Conservation (phyloP, 2,329 filamentous ascomycete genomes). For the Leptographium wingfieldii region DNA sequence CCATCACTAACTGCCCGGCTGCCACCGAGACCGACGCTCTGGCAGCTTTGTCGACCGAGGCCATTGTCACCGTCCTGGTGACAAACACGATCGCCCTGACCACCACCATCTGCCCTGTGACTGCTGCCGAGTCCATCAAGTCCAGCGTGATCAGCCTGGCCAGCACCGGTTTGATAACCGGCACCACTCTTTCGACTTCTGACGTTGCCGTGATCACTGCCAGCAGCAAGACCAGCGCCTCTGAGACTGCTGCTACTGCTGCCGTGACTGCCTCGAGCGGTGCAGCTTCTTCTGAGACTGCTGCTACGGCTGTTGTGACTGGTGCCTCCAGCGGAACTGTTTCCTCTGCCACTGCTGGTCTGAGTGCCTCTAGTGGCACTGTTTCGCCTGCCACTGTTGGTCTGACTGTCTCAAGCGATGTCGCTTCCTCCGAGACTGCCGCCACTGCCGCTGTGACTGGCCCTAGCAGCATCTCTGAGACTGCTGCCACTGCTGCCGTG, state of each 20-base stretch:
- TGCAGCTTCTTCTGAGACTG: not conserved
- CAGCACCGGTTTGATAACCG: constrained; percentile 21
- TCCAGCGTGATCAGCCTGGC: constrained; percentile 21
- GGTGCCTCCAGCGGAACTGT: too few relatives aligned
- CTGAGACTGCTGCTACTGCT: not conserved
- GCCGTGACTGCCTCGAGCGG: not conserved
- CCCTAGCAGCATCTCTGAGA: not conserved
- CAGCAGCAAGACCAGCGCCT: not conserved
- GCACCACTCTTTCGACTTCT: constrained; percentile 25
- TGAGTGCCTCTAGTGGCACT: not conserved
- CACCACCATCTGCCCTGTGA: constrained; percentile 29
- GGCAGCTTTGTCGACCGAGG: constrained; percentile 12
- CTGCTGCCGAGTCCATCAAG: constrained; percentile 24
- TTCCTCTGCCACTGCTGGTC: too few relatives aligned
- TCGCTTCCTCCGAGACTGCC: not conserved
- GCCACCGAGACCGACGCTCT: constrained; percentile 23
- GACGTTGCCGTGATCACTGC: constrained; percentile 4
- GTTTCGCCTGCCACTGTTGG: not conserved
- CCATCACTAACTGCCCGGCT: constrained; percentile 16
- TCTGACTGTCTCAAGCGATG: not conserved
- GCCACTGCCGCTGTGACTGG: not conserved
- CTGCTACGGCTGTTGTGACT: not conserved
- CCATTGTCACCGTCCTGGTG: constrained; percentile 21
- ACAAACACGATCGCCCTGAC: constrained; percentile 26
- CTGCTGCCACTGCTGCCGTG: too few relatives aligned